Base-by-base conservation (phyloP, 305 asterid species). In the Galium porrigens region DNA sequence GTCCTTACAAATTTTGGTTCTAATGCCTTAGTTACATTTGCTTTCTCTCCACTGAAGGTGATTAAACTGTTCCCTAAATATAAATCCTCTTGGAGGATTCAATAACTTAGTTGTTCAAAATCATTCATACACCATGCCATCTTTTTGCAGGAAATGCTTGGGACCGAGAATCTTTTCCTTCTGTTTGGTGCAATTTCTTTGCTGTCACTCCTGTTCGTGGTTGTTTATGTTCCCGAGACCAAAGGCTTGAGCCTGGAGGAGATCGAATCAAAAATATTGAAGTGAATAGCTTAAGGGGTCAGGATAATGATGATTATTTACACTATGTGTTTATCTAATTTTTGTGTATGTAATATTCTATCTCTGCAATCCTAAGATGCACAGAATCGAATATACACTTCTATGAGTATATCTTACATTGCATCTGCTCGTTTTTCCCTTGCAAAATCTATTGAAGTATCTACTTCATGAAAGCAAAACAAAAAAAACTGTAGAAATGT, bases 221-320 rank as follows among this genome's bases (percentile, higher is more conserved):
- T 79, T 55, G 51, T 62, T 61, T 30, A 18, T 70, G 99, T 92
- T 70, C 99, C 97, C 25, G 96, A 92, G 85, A 92, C 96, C 72
- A 87, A 92, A 85, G 98, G 98, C 61, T 76, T 92, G 91, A 92
- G 88, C 86, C 81, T 92, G 88, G 96, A 92, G 76, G 99, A 92
- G 74, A 92, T 92, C 60, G 99, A 92, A 76, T 82, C 95, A 72
- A 89, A 85, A 70, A 39, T 89, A 56, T 78, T 79, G 85, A 85
- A 85, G 80, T 91, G 88, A 46, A 88, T 56, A 25, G 30, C 29
- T 49, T 7, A 15, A 18, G 60, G 48, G 18, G 29, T 39, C 37
- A 36, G 37, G 58, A 68, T n/a, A 53, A 15, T 33, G 22, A 44
- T 3, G n/a, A 46, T 4, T 30, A 29, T 52, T 57, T 5, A 0